A percentile compares a stretch with the other conserved stretches of the same genome.
phyloP scores from a whole-genome alignment of 768 basidiomycete genomes.

The Mycena vitilis region DNA sequence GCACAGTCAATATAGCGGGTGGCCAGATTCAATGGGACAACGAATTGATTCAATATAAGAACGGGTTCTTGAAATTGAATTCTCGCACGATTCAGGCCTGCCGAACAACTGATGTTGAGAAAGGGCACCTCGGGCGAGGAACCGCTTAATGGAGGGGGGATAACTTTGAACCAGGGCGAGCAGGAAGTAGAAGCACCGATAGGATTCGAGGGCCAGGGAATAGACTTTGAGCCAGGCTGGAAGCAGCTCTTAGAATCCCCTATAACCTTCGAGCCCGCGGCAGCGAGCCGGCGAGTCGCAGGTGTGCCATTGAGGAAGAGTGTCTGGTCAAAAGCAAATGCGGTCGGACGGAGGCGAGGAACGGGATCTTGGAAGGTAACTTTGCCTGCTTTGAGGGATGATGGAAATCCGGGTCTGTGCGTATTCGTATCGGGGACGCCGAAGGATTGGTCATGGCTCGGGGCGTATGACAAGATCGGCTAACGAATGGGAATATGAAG shows the following conservation, averaged over 20 bases:
- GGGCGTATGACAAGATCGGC: too few species aligned
- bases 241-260: neutral
- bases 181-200: neutral
- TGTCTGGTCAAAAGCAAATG: neutral
- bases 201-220: neutral
- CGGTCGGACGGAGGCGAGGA: neutral
- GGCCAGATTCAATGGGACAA: too few species aligned
- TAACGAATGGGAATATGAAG: too few species aligned
- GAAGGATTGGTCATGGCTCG: too few species aligned
- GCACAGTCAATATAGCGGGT: too few species aligned
- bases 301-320: neutral
- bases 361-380: conserved; percentile 2
- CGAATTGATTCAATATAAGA: neutral
- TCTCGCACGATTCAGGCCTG: conserved; percentile 7
- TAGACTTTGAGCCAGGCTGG: neutral
- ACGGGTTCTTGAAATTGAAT: neutral
- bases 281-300: conserved; percentile 2
- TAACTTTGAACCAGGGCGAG: too few species aligned
- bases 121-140: neutral
- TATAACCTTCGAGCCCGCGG: conserved; percentile 10
- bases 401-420: neutral
- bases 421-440: too few species aligned
- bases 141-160: neutral
- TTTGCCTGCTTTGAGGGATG: neutral
- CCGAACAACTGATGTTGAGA: neutral